phyloP scores from a whole-genome alignment of 345 rosid genomes.

The Erysimum cheiranthoides region DNA sequence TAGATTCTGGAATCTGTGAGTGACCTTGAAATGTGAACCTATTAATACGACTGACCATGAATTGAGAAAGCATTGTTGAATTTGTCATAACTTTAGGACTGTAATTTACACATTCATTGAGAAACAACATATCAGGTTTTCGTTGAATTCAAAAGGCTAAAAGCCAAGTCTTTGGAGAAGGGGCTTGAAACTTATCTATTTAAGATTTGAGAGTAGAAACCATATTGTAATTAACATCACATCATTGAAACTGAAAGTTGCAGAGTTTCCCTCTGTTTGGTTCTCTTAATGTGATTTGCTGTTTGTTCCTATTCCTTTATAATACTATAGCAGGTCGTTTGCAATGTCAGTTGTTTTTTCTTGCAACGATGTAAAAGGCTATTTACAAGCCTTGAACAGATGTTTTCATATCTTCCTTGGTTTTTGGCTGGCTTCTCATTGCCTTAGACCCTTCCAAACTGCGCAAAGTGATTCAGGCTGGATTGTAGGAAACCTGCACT shows the following conservation, averaged over 20 bases:
- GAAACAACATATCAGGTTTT: conserved; percentile 8
- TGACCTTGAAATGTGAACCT: conserved; percentile 4
- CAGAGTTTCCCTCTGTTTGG: not conserved
- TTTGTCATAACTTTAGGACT: conserved; percentile 7
- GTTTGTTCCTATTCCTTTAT: not conserved
- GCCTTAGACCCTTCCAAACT: not conserved
- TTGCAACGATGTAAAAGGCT: not conserved
- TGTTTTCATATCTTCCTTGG: conserved; percentile 3
- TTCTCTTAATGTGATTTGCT: not conserved
- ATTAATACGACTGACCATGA: not conserved
- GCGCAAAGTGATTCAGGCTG: not conserved
- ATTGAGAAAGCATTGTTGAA: conserved; percentile 1
- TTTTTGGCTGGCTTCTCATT: conserved; percentile 1
- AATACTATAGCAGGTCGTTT: not conserved
- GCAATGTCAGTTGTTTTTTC: not conserved
- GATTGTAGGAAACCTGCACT: conserved; percentile 1
- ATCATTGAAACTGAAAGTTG: not conserved
- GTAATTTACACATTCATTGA: not conserved
- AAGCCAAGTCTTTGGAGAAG: conserved; percentile 9
- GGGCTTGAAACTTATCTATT: not conserved
- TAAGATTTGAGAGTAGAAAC: conserved; percentile 12
- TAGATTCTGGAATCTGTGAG: conserved; percentile 33
- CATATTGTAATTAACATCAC: not conserved
- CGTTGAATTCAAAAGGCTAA: conserved; percentile 3
- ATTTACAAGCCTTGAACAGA: not conserved